Conservation (phyloP, 129 eudicot genomes). For the Calendula officinalis region DNA sequence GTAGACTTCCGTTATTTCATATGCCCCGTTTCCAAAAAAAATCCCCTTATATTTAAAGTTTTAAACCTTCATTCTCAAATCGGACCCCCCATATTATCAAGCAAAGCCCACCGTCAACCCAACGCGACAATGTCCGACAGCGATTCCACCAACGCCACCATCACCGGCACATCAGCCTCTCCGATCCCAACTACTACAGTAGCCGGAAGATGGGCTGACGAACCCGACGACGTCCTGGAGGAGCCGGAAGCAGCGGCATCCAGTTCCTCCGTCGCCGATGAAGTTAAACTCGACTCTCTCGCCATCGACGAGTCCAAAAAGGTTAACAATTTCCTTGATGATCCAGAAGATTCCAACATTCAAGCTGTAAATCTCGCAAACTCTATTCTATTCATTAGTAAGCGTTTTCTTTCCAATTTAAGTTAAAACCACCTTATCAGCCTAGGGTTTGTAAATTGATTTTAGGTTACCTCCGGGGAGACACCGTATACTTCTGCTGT, state of each 20-base stretch:
- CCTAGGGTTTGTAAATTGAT: conserved; percentile 12
- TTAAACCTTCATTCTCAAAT: no score
- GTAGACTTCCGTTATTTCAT: no score
- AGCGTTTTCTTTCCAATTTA: neutral
- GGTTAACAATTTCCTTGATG: conserved; percentile 41
- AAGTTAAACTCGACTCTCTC: conserved; percentile 31
- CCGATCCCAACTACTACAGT: conserved; percentile 27
- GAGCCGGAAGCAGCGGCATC: conserved; percentile 13
- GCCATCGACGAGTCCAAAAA: conserved; percentile 37
- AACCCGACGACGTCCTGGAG: conserved; percentile 39
- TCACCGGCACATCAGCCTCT: neutral
- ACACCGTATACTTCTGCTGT: conserved; percentile 76
- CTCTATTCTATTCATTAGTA: neutral
- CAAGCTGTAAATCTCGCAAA: conserved; percentile 46
- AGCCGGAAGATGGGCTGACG: conserved; percentile 51
- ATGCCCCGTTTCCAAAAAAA: no score
- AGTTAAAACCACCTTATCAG: neutral
- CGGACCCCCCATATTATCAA: no score
- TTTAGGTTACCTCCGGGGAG: conserved; percentile 62
- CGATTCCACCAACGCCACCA: conserved; percentile 1
- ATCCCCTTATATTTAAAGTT: no score
- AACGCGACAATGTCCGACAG: conserved; percentile 35
- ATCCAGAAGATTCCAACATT: conserved; percentile 66
- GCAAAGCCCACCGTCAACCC: neutral
- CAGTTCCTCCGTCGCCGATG: conserved; percentile 13